Evolutionary conservation across 805 yeast genomes (phyloP).

Genomic region (Ogataea trehalophila): DNA sequence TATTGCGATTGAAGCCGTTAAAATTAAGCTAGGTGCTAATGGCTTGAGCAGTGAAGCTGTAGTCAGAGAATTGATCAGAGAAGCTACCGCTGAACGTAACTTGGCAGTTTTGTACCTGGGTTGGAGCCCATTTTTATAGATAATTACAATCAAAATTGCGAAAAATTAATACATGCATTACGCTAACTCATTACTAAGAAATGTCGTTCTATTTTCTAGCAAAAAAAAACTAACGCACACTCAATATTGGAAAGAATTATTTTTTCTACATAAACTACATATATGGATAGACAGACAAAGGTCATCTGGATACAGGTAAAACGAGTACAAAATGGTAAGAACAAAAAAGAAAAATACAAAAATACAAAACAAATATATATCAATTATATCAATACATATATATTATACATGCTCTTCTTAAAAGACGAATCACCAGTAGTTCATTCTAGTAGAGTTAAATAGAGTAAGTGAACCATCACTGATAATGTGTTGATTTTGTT

Average conservation of each 20-base stretch:
- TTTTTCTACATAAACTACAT: too few relatives aligned
- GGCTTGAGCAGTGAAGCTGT: constrained; percentile 79
- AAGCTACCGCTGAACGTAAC: constrained; percentile 65
- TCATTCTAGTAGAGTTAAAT: background rate
- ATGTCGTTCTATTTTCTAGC: too few relatives aligned
- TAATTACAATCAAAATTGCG: background rate
- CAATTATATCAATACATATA: background rate
- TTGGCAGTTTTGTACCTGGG: constrained; percentile 76
- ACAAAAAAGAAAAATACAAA: background rate
- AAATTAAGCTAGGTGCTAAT: constrained; percentile 58
- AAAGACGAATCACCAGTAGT: background rate
- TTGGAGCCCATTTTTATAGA: constrained; percentile 71
- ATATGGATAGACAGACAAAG: background rate
- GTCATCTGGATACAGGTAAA: background rate
- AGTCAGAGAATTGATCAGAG: constrained; percentile 72
- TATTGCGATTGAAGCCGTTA: constrained; percentile 69
- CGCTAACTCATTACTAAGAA: too few relatives aligned
- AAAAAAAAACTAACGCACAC: too few relatives aligned
- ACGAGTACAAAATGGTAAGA: background rate
- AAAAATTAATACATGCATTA: too few relatives aligned
- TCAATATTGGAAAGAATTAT: too few relatives aligned
- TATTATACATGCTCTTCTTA: background rate
- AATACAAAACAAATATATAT: background rate
- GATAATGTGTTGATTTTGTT: constrained; percentile 23
- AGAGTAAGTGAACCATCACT: constrained; percentile 7